Base-by-base conservation (phyloP, 306 rosid genomes). In the Alnus glutinosa region DNA sequence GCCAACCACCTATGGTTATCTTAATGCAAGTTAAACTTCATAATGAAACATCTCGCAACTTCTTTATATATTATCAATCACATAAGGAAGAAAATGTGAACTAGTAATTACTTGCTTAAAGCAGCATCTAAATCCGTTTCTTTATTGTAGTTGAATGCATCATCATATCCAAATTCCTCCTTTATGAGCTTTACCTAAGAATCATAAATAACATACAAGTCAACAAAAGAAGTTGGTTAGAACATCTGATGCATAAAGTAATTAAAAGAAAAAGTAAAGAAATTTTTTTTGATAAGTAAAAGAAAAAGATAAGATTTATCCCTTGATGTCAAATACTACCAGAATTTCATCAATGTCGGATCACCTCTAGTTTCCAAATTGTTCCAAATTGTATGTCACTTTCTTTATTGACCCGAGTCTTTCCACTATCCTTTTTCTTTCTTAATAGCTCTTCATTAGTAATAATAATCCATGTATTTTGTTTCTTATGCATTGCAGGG, bases 151-250 rank as follows among this genome's bases (percentile, higher is more conserved):
- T 89, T 86, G 85, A 91, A 91, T 71, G 90, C 95, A 11, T 89
- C 95, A 19, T 90, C 95, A 75, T 84, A 90, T 46, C 95, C 92
- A 70, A 90, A 89, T 75, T 89, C 90, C 73, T 90, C 91, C 83
- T 85, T 90, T 2, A 90, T 70, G 16, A 90, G 89, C 71, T 85
- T 84, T 73, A 90, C 94, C 94, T 88, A 72, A 69, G 59, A 75
- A 50, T 16, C 11, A 37, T n/a, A 8, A 32, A 32, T n/a, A 64
- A 64, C 70, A 64, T 36, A 5, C 28, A 36, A 12, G 16, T 37
- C 44, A 34, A 16, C 1, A 8, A 36, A 37, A 64, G 70, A 64
- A 34, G 36, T 19, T 36, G n/a, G 47, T 14, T 7, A 34, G 47
- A 34, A 64, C 44, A 36, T 64, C 1, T 64, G 11, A 13, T 36